phyloP scores from a whole-genome alignment of 257 asterid genomes.

The Nicotiana knightiana region DNA sequence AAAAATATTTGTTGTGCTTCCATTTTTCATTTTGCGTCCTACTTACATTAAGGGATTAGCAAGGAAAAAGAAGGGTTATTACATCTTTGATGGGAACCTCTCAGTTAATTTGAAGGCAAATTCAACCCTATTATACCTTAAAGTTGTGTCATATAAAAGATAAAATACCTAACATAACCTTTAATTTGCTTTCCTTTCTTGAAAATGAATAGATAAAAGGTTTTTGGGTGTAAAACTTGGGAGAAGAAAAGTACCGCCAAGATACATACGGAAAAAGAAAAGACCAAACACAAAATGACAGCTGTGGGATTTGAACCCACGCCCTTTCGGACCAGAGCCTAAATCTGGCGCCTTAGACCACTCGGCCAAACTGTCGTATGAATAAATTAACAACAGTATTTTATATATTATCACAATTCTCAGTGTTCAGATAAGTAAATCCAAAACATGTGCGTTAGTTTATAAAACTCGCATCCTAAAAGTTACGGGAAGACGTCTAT shows the following conservation, averaged over 20 bases:
- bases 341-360: conserved; percentile 99
- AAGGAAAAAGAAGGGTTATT: background rate
- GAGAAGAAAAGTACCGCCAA: background rate
- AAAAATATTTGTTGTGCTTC: too few species aligned
- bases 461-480: too few species aligned
- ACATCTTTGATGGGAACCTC: background rate
- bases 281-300: conserved; percentile 30
- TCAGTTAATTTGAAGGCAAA: background rate
- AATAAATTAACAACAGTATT: fast-evolving
- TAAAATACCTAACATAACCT: background rate
- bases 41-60: background rate
- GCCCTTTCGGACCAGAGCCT: conserved; percentile 99
- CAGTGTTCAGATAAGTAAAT: too few species aligned
- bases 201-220: too few species aligned
- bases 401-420: too few species aligned
- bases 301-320: conserved; percentile 99
- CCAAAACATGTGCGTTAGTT: too few species aligned
- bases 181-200: too few species aligned
- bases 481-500: too few species aligned
- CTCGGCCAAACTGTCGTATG: conserved; percentile 95
- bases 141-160: background rate
- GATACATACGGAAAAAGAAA: background rate
- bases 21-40: background rate
- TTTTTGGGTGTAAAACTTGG: too few species aligned
- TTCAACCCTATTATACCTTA: background rate